Evolutionary conservation across 78 protist species (phyloP).

Genomic region (Pigoraptor vietnamica): DNA sequence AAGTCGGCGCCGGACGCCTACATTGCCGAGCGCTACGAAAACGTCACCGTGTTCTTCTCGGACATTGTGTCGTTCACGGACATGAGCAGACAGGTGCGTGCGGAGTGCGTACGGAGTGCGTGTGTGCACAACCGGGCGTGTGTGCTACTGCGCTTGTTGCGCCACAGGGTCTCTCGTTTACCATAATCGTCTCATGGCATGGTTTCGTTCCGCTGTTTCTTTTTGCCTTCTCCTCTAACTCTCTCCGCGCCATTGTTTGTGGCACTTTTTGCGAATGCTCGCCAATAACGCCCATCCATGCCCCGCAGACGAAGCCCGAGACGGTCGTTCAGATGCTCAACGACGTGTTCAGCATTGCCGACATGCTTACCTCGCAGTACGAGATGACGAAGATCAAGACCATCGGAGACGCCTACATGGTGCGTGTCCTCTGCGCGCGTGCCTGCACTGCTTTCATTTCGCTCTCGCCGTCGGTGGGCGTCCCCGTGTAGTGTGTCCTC

Average conservation of each 20-base stretch:
- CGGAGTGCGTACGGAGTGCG: neutral
- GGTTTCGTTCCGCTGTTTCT: too few species aligned
- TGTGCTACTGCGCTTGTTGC: too few species aligned
- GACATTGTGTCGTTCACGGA: constrained; percentile 14
- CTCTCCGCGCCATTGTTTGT: too few species aligned
- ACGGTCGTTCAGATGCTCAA: constrained; percentile 12
- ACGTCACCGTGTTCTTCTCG: constrained; percentile 6
- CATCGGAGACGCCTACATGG: constrained; percentile 50
- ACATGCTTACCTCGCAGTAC: neutral
- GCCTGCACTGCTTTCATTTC: too few species aligned
- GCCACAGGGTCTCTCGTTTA: too few species aligned
- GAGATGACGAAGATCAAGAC: constrained; percentile 29
- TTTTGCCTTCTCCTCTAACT: too few species aligned
- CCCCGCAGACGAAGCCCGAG: neutral
- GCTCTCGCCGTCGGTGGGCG: too few species aligned
- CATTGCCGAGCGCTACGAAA: neutral
- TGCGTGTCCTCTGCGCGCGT: neutral
- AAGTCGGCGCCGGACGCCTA: neutral
- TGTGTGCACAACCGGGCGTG: too few species aligned
- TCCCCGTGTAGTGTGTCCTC: too few species aligned
- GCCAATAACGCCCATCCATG: too few species aligned
- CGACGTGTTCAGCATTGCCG: neutral
- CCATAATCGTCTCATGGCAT: too few species aligned
- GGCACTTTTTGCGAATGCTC: too few species aligned
- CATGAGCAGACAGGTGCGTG: neutral